Evolutionary conservation across 495 filamentous ascomycete genomes (phyloP).

Genomic region (Lindgomyces ingoldianus): DNA sequence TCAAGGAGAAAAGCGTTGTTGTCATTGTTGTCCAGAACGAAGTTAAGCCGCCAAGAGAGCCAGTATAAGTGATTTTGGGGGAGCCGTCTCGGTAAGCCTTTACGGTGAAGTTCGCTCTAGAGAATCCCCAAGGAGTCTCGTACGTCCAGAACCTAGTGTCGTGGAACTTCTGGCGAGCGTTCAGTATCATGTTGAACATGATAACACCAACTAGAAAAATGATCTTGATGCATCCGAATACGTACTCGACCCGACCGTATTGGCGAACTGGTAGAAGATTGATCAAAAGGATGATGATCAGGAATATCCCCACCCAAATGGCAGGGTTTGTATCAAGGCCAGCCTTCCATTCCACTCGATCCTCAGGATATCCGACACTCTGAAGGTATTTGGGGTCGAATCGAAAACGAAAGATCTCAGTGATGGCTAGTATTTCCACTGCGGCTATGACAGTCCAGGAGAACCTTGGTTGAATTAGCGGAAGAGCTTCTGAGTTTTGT

Average conservation of each 20-base stretch:
- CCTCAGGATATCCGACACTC: constrained; percentile 40
- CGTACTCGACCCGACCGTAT: constrained; percentile 53
- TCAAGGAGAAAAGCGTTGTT: constrained; percentile 50
- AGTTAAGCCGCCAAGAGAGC: constrained; percentile 32
- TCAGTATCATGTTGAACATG: constrained; percentile 41
- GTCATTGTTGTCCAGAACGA: constrained; percentile 50
- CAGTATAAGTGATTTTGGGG: constrained; percentile 21
- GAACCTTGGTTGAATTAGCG: constrained; percentile 20
- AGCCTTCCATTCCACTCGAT: constrained; percentile 45
- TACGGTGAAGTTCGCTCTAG: constrained; percentile 33
- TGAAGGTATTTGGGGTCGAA: constrained; percentile 47
- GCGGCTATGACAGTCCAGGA: constrained; percentile 46
- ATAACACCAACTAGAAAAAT: constrained; percentile 50
- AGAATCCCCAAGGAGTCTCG: constrained; percentile 41
- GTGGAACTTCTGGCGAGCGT: constrained; percentile 4
- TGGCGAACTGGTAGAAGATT: constrained; percentile 51
- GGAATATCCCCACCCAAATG: constrained; percentile 48
- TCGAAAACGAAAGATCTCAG: constrained; percentile 47
- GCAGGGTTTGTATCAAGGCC: constrained; percentile 43
- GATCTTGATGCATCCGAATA: constrained; percentile 50
- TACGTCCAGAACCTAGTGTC: constrained; percentile 43
- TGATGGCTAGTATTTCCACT: constrained; percentile 48
- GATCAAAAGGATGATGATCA: constrained; percentile 43
- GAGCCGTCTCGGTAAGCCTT: neutral
- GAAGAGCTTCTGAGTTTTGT: neutral